A percentile compares a stretch with the other conserved stretches of the same genome.
Evolutionary conservation across 1,139 yeast genomes (phyloP).

Genomic region (Kodamaea suecica): DNA sequence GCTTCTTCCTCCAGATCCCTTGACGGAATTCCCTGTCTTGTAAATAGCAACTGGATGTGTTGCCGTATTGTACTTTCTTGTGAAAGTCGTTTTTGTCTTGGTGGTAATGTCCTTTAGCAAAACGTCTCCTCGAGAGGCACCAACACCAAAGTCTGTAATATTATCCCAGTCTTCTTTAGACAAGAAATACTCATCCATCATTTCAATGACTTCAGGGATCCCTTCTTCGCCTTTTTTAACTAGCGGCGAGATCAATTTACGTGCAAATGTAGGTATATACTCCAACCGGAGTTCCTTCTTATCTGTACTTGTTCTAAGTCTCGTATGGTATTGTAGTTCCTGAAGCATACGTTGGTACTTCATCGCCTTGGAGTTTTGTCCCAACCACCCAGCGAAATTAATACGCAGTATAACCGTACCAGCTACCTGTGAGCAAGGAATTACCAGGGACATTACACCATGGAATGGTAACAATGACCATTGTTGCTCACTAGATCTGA

Average conservation of each 20-base stretch:
- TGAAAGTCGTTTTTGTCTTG: constrained; percentile 76
- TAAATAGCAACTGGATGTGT: constrained; percentile 87
- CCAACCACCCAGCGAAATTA: constrained; percentile 84
- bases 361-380: constrained; percentile 82
- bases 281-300: constrained; percentile 73
- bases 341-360: constrained; percentile 78
- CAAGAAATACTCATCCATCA: constrained; percentile 80
- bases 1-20: constrained; percentile 30
- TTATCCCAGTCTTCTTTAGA: constrained; percentile 92
- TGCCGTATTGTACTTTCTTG: constrained; percentile 71
- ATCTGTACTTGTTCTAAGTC: constrained; percentile 75
- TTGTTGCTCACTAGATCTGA: constrained; percentile 89
- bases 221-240: constrained; percentile 55
- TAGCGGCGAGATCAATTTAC: constrained; percentile 52
- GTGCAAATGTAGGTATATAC: constrained; percentile 65
- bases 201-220: constrained; percentile 57
- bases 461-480: constrained; percentile 96
- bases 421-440: constrained; percentile 73
- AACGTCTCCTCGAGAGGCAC: constrained; percentile 45
- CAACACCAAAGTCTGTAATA: constrained; percentile 77
- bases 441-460: constrained; percentile 81
- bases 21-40: constrained; percentile 57
- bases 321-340: constrained; percentile 84
- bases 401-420: constrained; percentile 71
- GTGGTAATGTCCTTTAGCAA: constrained; percentile 65